Evolutionary conservation across 768 basidiomycete genomes (phyloP), one percentile per base, ranked within the genome.

Genomic region (Mycena maculata): DNA sequence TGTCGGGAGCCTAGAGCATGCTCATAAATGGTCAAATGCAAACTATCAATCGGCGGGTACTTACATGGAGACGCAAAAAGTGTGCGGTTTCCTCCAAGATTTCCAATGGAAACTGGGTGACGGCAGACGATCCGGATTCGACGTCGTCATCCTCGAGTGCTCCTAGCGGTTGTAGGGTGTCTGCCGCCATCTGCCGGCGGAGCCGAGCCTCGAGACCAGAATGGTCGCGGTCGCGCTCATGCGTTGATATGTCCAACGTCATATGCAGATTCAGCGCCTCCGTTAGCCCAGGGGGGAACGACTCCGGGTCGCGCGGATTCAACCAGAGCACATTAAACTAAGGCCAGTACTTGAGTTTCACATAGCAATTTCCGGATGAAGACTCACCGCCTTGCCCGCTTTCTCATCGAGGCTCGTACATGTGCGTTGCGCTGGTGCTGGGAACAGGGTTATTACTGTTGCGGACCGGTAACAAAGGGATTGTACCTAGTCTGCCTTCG

Each of bases 281-380:
- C 60, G 88, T 75, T 44, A 96, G 79, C 9, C 87, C 89, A 25
- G 81, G 75, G 18, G 94, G 93, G 73, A 94, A 89, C 31, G 91
- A 81, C 41, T 90, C 86, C 9, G 80, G 77, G 72, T 89, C 84
- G 60, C 83, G 81, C 2, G 92, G 89, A 74, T 94, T 87, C 58
- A 96, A 82, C 88, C 91, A 93, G 28, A 94, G 81, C 33, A 92
- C 87, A 72, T 95, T 94, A 78, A 94, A 94, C 94, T 96, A 72
- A n/a, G n/a, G n/a, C n/a, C 47, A 7, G 41, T 1, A 22, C 28
- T 13, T 15, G 15, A 66, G 52, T 47, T 44, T 10, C 20, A 30
- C 39, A 41, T 23, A 30, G 16, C 22, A 33, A 18, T 39, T 20
- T 22, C 18, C 58, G 66, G 45, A 44, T 25, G 41, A 63, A 64